Base-by-base conservation (phyloP, 1,284 basidiomycete species). In the Trametes versicolor region DNA sequence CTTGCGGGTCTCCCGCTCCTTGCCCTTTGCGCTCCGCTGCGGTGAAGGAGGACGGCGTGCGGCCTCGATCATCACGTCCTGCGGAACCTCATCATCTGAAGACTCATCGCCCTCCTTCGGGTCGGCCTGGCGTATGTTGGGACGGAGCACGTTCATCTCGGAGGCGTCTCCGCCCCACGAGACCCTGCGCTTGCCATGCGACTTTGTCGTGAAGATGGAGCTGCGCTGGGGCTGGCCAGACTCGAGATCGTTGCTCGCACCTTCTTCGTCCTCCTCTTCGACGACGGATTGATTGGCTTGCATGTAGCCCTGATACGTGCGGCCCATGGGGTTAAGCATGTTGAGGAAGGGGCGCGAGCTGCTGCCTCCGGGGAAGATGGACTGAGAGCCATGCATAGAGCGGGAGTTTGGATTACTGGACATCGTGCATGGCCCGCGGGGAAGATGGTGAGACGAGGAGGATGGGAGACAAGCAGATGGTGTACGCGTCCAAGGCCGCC, bases 11-110 rank as follows among this genome's bases (percentile, higher is more conserved):
- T 74, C 72, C 51, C 72, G 73, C 58, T 73, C 76, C 69, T 84
- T 84, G 60, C 79, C 78, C 69, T 81, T 84, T 54, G 73, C 66
- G 29, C 65, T 72, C 49, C 73, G 66, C 57, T 76, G 74, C 32
- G 74, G 61, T 45, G 78, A 68, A 6, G 67, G 64, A 32, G 76
- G 73, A 58, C 77, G 84, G 67, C 74, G 76, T 32, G 73, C 67
- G 25, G 89, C 85, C 76, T 94, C 93, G 68, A 94, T 89, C 87
- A 93, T 90, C 71, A 94, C 90, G 73, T 90, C 92, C 74, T 90
- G 88, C 0, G 93, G 93, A 4, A 92, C 91, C 73, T 94, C 93
- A 62, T 91, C 91, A 71, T 93, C 92, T 17, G 89, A 91, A 43
- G 84, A 83, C 56, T 90, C 86, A 45, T 84, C 80, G 64, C 87